Evolutionary conservation across 192 early-diverging fungal species (phyloP).

Genomic region (Backusella tarrabulga): DNA sequence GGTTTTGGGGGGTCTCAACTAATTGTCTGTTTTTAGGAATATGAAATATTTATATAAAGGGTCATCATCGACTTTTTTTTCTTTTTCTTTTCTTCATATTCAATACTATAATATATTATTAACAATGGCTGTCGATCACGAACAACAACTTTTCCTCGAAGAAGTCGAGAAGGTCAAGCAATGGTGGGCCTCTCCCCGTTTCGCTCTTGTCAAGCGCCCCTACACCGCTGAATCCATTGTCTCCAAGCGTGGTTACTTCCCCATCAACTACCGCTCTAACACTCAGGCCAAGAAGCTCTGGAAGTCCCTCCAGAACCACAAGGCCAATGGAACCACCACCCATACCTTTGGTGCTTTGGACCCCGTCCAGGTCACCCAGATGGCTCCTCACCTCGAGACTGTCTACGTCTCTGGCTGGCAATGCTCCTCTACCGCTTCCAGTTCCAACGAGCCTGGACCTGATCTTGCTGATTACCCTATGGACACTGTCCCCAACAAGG

Average conservation of each 20-base stretch:
- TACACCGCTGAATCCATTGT: constrained; percentile 87
- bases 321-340: constrained; percentile 76
- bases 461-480: constrained; percentile 99
- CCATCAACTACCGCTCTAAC: constrained; percentile 78
- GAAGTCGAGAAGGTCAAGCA: constrained; percentile 84
- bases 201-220: constrained; percentile 80
- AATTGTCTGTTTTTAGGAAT: not conserved
- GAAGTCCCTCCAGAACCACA: constrained; percentile 78
- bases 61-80: not conserved
- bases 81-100: constrained; percentile 16
- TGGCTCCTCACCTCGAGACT: constrained; percentile 97
- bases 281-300: constrained; percentile 94
- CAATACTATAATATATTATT: not conserved
- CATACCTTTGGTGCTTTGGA: constrained; percentile 96
- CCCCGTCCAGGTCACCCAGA: constrained; percentile 93
- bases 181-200: constrained; percentile 89
- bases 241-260: constrained; percentile 86
- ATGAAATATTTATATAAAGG: not conserved
- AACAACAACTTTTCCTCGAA: constrained; percentile 72
- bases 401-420: constrained; percentile 99
- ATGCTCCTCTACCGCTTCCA: constrained; percentile 92
- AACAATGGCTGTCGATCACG: constrained; percentile 47
- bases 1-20: not conserved
- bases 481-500: constrained; percentile 98
- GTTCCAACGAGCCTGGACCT: constrained; percentile 95